Evolutionary conservation across 1,284 basidiomycete genomes (phyloP).

Genomic region (Leccinum angustisporum): DNA sequence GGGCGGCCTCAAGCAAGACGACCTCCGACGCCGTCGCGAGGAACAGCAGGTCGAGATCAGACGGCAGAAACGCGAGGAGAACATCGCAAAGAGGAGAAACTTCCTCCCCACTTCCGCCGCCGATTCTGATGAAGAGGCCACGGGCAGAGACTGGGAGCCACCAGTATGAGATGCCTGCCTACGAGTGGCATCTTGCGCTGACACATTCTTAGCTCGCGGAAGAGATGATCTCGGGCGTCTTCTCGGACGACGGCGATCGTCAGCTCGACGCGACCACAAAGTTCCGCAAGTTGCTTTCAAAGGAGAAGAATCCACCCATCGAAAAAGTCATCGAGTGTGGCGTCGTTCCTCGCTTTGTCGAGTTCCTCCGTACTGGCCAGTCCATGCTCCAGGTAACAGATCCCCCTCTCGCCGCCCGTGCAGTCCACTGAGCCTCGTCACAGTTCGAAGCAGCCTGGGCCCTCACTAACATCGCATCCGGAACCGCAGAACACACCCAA

Average conservation of each 20-base stretch:
- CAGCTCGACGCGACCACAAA: constrained; percentile 95
- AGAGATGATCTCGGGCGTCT: constrained; percentile 92
- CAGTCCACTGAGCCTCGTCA: constrained; percentile 2
- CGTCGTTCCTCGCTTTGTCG: constrained; percentile 96
- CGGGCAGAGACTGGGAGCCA: constrained; percentile 70
- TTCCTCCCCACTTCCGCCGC: constrained; percentile 70
- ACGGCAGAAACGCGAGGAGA: constrained; percentile 94
- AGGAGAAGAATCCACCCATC: constrained; percentile 99
- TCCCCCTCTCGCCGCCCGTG: not conserved
- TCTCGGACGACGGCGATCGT: constrained; percentile 87
- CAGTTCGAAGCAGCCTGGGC: constrained; percentile 99
- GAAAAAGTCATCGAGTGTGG: constrained; percentile 98
- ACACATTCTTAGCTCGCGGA: constrained; percentile 64
- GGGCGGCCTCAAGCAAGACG: constrained; percentile 80
- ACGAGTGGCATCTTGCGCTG: not conserved
- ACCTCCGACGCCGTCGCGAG: constrained; percentile 90
- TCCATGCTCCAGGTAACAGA: constrained; percentile 89
- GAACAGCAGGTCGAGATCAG: constrained; percentile 98
- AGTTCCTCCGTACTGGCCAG: constrained; percentile 86
- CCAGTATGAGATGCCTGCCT: constrained; percentile 52
- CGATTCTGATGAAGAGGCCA: constrained; percentile 87
- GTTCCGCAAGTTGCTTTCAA: constrained; percentile 97
- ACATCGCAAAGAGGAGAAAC: constrained; percentile 94
- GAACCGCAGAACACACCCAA: constrained; percentile 97
- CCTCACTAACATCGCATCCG: constrained; percentile 98